A percentile compares a stretch with the other conserved stretches of the same genome.
phyloP scores from a whole-genome alignment of 2,329 filamentous ascomycete species.

The Epichloe hybrida region DNA sequence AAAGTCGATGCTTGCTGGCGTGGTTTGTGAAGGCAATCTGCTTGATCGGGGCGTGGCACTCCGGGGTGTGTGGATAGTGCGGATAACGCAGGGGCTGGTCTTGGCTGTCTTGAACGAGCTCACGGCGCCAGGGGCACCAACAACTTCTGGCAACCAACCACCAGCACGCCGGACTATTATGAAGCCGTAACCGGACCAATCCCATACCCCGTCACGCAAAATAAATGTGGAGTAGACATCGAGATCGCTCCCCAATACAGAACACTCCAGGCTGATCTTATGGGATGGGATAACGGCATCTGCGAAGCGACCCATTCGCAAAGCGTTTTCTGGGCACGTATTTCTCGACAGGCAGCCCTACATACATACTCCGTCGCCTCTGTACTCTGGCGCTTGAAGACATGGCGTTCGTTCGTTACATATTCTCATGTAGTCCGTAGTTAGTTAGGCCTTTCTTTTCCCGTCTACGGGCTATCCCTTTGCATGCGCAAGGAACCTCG shows the following conservation, averaged over 20 bases:
- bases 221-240: conserved; percentile 2
- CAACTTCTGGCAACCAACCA: background rate
- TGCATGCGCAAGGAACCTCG: too few relatives aligned
- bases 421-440: background rate
- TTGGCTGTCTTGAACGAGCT: background rate
- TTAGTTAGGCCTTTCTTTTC: background rate
- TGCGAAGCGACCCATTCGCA: too few relatives aligned
- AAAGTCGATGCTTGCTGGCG: conserved; percentile 4
- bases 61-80: conserved; percentile 1
- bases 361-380: too few relatives aligned
- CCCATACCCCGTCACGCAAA: background rate
- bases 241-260: background rate
- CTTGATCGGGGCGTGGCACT: background rate
- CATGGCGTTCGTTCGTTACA: background rate
- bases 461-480: too few relatives aligned
- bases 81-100: background rate
- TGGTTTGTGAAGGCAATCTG: conserved; percentile 1
- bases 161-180: background rate
- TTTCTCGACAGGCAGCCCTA: too few relatives aligned
- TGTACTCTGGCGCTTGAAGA: too few relatives aligned
- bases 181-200: conserved; percentile 4
- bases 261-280: too few relatives aligned
- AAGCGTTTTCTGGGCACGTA: too few relatives aligned
- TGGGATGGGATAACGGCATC: too few relatives aligned
- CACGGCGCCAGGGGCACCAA: background rate